Evolutionary conservation across 768 basidiomycete species (phyloP).

Genomic region (Boletales sp.): DNA sequence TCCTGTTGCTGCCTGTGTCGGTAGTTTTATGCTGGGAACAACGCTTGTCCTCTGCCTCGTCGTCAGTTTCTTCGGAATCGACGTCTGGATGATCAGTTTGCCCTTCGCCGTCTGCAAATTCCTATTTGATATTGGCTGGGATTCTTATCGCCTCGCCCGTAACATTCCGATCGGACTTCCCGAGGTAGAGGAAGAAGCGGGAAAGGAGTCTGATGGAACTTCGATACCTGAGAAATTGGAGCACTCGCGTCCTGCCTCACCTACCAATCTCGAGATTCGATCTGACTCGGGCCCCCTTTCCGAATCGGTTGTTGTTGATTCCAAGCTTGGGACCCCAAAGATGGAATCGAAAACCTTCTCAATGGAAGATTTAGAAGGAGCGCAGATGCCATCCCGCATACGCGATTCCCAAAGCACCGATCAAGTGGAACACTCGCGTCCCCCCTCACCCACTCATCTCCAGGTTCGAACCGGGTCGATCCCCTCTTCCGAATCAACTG

Average conservation of each 20-base stretch:
- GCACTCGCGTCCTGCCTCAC: background rate
- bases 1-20: slow-evolving; percentile 69
- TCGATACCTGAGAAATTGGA: background rate
- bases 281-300: background rate
- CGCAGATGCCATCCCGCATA: too few species aligned
- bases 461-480: background rate
- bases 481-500: background rate
- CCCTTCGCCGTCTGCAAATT: slow-evolving; percentile 78
- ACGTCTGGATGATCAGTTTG: slow-evolving; percentile 81
- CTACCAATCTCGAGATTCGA: background rate
- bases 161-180: slow-evolving; percentile 16
- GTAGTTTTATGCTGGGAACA: slow-evolving; percentile 57
- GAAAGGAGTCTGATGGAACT: background rate
- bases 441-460: too few species aligned
- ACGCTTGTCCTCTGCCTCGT: slow-evolving; percentile 75
- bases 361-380: background rate
- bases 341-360: too few species aligned
- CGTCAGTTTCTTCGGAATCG: slow-evolving; percentile 69
- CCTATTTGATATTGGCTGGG: slow-evolving; percentile 60
- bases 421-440: too few species aligned
- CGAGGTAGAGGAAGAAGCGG: background rate
- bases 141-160: slow-evolving; percentile 44
- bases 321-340: background rate
- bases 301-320: slow-evolving; percentile 2
- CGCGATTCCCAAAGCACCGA: too few species aligned